Evolutionary conservation across 2,329 filamentous ascomycete genomes (phyloP).

Genomic region (Curvularia spicifera): DNA sequence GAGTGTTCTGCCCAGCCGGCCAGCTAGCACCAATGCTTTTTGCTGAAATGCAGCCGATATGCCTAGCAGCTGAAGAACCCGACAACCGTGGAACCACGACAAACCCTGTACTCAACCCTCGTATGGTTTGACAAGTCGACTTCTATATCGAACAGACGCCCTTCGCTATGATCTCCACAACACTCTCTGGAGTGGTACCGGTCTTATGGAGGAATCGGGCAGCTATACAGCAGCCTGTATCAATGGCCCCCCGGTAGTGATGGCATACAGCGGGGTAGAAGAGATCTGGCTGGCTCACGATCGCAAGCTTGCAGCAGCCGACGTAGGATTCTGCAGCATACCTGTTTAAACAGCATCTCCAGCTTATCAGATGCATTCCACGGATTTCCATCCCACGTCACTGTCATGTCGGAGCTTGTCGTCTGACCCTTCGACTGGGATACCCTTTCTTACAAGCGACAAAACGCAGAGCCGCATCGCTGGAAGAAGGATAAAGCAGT

Average conservation of each 20-base stretch:
- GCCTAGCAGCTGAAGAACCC: slow-evolving; percentile 19
- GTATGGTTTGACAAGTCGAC: background rate
- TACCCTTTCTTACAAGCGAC: slow-evolving; percentile 10
- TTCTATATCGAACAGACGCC: background rate
- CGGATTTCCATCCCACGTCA: slow-evolving; percentile 21
- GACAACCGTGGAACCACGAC: background rate
- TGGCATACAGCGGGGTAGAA: slow-evolving; percentile 38
- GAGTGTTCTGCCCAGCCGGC: slow-evolving; percentile 26
- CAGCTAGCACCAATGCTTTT: slow-evolving; percentile 19
- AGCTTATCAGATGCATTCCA: slow-evolving; percentile 43
- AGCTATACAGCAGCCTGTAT: slow-evolving; percentile 14
- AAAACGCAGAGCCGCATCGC: slow-evolving; percentile 43
- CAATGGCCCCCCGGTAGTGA: slow-evolving; percentile 19
- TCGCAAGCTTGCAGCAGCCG: slow-evolving; percentile 34
- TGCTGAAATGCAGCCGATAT: slow-evolving; percentile 27
- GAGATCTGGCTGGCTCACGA: slow-evolving; percentile 25
- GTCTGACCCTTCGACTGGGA: slow-evolving; percentile 32
- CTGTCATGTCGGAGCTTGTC: slow-evolving; percentile 29
- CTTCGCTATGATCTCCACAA: background rate
- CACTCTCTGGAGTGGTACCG: background rate
- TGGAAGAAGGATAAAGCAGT: slow-evolving; percentile 36
- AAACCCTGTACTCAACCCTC: background rate
- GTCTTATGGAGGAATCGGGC: background rate
- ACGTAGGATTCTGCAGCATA: slow-evolving; percentile 36
- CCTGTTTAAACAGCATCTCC: slow-evolving; percentile 22